Evolutionary conservation across 2,329 filamentous ascomycete genomes (phyloP), one percentile per base, ranked within the genome.

Genomic region (Nemania serpens): DNA sequence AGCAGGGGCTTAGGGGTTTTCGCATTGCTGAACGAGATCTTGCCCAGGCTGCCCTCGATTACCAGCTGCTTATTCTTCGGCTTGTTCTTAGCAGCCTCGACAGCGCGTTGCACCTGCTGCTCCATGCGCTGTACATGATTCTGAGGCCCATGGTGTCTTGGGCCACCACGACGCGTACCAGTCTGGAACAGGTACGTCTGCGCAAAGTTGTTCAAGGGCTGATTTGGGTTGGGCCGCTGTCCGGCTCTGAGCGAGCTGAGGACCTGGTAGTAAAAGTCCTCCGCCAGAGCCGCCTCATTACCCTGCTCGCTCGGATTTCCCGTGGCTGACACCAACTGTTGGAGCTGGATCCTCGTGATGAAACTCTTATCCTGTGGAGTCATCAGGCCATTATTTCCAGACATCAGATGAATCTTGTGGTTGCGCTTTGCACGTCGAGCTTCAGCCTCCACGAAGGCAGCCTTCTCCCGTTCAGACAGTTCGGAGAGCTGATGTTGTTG

Each of bases 111-210:
- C 12, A 99, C 96, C 76, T 99, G 95, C 76, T 99, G 95, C 76
- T 99, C 94, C 95, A 99, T 99, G 57, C 95, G 89, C 75, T 98
- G 95, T 79, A 98, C 91, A 73, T 99, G 95, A 74, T 97, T 99
- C 75, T 99, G 95, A 17, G 91, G 93, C 45, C 90, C 91, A 61
- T 92, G 86, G 62, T 93, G 86, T 64, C 93, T 83, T 72, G 86
- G 85, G 43, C 85, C 86, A 56, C 90, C 89, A 66, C 93, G 87
- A 18, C 93, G 88, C 68, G 89, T 91, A 29, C 94, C 94, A 2
- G 94, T 97, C 76, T 98, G 94, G 76, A 96, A 96, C 2, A 99
- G 82, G 72, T 99, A 99, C 0, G 95, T 99, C 76, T 99, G 95
- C 0, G 95, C 95, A 75, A 99, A 98, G 75, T 97, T 95, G 74